These are phyloP conservation scores for Pluteus cervinus DNA, from an alignment of 768 basidiomycete genomes.

Conservation along the genomic window DNA sequence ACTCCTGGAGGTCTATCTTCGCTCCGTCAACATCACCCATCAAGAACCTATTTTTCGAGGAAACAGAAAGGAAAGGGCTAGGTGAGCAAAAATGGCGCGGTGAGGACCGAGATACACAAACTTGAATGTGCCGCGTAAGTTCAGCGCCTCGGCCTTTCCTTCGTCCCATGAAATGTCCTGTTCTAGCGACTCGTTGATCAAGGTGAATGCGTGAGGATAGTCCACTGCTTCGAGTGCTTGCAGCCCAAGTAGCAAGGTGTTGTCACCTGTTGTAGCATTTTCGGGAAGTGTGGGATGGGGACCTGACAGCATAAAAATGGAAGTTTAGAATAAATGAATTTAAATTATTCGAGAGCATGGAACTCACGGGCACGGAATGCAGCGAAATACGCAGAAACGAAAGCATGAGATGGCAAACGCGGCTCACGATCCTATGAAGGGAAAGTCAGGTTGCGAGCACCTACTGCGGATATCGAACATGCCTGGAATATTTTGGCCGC, in stretches of 20 bases:
- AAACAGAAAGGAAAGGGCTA: background rate
- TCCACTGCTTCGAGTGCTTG: conserved; percentile 82
- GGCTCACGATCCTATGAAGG: conserved; percentile 59
- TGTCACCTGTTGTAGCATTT: conserved; percentile 71
- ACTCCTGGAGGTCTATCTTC: conserved; percentile 76
- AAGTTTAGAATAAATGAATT: conserved; percentile 1
- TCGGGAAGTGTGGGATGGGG: conserved; percentile 69
- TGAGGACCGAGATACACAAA: conserved; percentile 27
- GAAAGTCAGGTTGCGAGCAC: background rate
- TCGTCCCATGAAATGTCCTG: conserved; percentile 76
- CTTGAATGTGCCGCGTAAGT: conserved; percentile 96
- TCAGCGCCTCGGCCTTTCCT: conserved; percentile 83
- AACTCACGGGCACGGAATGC: conserved; percentile 87
- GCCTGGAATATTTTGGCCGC: conserved; percentile 69
- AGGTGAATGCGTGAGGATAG: conserved; percentile 72
- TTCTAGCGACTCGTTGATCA: conserved; percentile 80
- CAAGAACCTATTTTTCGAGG: conserved; percentile 61
- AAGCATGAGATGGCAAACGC: conserved; percentile 81
- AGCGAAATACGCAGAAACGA: conserved; percentile 93
- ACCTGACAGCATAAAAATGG: conserved; percentile 30
- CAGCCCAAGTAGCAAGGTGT: conserved; percentile 73
- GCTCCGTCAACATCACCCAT: conserved; percentile 79
- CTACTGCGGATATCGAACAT: conserved; percentile 12
- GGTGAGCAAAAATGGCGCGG: background rate
- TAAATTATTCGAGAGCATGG: background rate